Conservation (phyloP, 169 alveolate species). For the Plasmodium cynomolgi region DNA sequence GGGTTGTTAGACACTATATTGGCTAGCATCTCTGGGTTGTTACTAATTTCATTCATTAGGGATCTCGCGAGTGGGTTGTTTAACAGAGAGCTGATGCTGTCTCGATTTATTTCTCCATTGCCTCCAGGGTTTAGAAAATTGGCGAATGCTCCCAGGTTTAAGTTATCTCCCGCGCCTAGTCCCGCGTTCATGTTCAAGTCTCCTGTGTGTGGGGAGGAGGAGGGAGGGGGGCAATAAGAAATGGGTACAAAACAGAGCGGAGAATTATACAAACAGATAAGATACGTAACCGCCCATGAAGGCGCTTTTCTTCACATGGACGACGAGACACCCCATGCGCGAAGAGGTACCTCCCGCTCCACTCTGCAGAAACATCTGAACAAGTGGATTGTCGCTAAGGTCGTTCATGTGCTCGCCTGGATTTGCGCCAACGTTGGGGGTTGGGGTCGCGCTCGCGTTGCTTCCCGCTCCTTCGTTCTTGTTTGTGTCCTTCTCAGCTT, state of each 20-base stretch:
- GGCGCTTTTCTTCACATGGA: not conserved
- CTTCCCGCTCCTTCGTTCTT: not conserved
- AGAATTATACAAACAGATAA: not conserved
- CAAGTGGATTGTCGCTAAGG: slow-evolving; percentile 33
- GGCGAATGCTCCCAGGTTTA: slow-evolving; percentile 48
- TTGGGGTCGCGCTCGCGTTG: not conserved
- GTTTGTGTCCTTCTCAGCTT: slow-evolving; percentile 43
- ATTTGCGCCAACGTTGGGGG: slow-evolving; percentile 9
- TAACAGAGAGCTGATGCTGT: slow-evolving; percentile 46
- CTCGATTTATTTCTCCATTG: slow-evolving; percentile 57
- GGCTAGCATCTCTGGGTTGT: slow-evolving; percentile 73
- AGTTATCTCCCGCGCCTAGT: slow-evolving; percentile 18
- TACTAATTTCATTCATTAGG: slow-evolving; percentile 56
- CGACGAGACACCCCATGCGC: not conserved
- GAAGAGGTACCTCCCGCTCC: slow-evolving; percentile 54
- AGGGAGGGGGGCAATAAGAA: not conserved
- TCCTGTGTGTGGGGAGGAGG: not conserved
- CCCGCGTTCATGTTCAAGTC: slow-evolving; percentile 17
- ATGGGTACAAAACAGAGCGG: not conserved
- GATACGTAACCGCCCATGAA: not conserved
- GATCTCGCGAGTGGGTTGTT: slow-evolving; percentile 70
- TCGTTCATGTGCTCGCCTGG: slow-evolving; percentile 17
- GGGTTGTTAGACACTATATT: slow-evolving; percentile 74
- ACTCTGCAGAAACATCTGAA: slow-evolving; percentile 69
- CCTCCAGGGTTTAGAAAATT: slow-evolving; percentile 53